These are phyloP conservation scores for Prunus yedoensis DNA, from an alignment of 331 rosid genomes.

Conservation along the genomic window DNA sequence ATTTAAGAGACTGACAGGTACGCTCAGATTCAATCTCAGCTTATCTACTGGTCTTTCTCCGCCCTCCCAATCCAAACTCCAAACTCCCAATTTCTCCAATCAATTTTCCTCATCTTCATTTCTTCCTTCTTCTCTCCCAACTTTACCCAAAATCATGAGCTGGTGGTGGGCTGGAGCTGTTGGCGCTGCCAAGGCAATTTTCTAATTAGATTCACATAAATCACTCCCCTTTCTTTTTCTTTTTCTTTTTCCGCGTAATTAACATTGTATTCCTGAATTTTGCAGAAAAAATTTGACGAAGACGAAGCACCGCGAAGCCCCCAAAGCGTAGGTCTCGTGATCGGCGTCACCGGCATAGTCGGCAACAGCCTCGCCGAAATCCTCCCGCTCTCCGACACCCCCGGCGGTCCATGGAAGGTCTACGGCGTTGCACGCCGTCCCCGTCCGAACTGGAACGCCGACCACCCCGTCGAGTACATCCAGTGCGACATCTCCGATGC, in stretches of 20 bases:
- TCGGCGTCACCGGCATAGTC: constrained; percentile 11
- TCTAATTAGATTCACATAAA: background rate
- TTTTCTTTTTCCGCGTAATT: background rate
- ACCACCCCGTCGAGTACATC: constrained; percentile 4
- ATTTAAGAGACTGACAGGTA: too few species aligned
- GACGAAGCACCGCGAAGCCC: background rate
- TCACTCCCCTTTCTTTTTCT: background rate
- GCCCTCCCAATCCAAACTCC: too few species aligned
- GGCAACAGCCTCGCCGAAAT: constrained; percentile 10
- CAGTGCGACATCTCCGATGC: constrained; percentile 7
- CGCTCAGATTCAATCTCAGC: too few species aligned
- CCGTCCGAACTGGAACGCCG: constrained; percentile 7
- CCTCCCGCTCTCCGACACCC: constrained; percentile 6
- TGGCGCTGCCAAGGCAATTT: background rate
- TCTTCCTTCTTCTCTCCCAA: too few species aligned
- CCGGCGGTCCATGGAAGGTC: constrained; percentile 16
- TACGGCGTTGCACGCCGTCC: constrained; percentile 14
- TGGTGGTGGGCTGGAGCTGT: constrained; percentile 8
- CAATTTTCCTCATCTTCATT: too few species aligned
- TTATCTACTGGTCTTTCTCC: too few species aligned
- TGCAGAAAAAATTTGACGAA: background rate
- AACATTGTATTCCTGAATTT: background rate
- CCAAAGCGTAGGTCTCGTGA: constrained; percentile 2
- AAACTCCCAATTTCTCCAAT: too few species aligned
- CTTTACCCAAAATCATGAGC: background rate